Conservation (phyloP, 176 grass and related monocot genomes). For the Oryza glaberrima region DNA sequence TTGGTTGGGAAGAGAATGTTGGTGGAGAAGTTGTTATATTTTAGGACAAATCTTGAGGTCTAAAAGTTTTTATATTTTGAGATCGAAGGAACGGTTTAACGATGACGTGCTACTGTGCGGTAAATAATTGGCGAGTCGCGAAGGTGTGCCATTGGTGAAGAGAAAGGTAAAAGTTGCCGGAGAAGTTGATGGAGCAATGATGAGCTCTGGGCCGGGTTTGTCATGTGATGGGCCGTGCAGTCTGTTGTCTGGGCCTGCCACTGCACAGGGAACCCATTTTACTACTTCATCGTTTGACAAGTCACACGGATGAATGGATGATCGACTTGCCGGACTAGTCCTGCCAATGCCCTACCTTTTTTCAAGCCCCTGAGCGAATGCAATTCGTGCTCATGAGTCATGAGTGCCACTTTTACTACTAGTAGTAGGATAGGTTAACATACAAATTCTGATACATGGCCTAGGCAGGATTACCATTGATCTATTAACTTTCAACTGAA, state of each 20-base stretch:
- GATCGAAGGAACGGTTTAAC: neutral
- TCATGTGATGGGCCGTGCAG: neutral
- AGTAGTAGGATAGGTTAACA: too few species aligned
- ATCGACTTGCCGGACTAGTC: neutral
- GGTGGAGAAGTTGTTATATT: too few species aligned
- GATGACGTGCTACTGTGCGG: neutral
- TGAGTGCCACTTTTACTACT: too few species aligned
- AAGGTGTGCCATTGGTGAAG: neutral
- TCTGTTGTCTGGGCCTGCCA: neutral
- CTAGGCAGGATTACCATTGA: too few species aligned
- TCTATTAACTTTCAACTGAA: too few species aligned
- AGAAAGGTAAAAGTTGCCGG: neutral
- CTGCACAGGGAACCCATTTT: too few species aligned
- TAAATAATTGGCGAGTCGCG: neutral
- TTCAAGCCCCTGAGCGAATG: neutral
- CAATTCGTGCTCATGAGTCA: too few species aligned
- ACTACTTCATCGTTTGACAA: neutral
- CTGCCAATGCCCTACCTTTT: neutral
- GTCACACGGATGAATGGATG: neutral
- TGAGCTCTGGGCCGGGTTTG: conserved; percentile 12
- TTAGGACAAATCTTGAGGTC: too few species aligned
- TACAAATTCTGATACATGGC: too few species aligned
- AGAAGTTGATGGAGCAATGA: neutral
- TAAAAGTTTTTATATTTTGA: too few species aligned
- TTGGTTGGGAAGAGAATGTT: too few species aligned